Base-by-base conservation (phyloP, 2,329 filamentous ascomycete species). In the Phoma sp. region DNA sequence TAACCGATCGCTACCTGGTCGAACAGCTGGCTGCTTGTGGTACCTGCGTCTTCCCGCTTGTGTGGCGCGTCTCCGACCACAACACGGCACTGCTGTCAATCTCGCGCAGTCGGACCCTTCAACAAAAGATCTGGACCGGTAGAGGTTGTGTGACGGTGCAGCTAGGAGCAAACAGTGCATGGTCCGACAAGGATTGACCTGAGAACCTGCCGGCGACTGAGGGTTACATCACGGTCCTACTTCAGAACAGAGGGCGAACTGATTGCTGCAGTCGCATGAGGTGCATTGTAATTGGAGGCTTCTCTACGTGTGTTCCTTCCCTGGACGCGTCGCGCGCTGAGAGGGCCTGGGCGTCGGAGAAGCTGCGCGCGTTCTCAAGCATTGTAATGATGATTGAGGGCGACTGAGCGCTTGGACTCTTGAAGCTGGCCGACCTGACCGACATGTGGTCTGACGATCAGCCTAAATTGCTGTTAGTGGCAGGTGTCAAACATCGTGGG, bases 11-110 rank as follows among this genome's bases (percentile, higher is more conserved):
- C 18, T 40, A 52, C 52, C 42, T 57, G 38, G 46, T 61, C 60
- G 59, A 62, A 55, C 46, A 52, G 56, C 56, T 58, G 57, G 55
- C 52, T 54, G 49, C 47, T 49, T 46, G 64, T 69, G 61, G 63
- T 56, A 69, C 67, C 57, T 56, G 64, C 64, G 48, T 62, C 61
- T 59, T 60, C 55, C 64, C 65, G 58, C 38, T 59, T 49, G 60
- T 60, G 55, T 61, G 59, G 52, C 55, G 47, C 50, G 38, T 32
- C 29, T 44, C 39, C 13, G 41, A 50, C 41, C 52, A 55, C 37
- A 50, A 55, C 52, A 55, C 42, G 41, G 41, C 37, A 23, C 10
- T 22, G 30, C 14, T 46, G n/a, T 46, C 36, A 27, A 50, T 46
- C 36, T 50, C 36, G 36, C 45, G 25, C 52, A 54, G 36, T 33